Percentiles rank a stretch among this genome's conserved stretches.
Evolutionary conservation across 108 stramenopile species (phyloP).

Genomic region (Licmophora abbreviata): DNA sequence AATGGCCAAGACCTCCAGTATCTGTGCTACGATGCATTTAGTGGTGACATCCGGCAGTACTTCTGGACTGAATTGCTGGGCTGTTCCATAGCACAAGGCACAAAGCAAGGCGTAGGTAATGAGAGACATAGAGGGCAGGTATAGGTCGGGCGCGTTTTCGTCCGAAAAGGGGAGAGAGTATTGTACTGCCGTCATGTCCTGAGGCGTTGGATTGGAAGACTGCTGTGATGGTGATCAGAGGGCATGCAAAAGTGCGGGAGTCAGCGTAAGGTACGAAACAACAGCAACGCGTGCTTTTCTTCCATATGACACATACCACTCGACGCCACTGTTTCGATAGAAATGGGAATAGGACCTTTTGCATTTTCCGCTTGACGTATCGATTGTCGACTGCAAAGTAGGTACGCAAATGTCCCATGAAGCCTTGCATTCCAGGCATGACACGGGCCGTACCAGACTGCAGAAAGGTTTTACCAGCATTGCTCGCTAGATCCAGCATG

Average conservation of each 20-base stretch:
- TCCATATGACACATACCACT: too few species aligned
- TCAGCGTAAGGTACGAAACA: too few species aligned
- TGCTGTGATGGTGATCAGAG: slow-evolving; percentile 4
- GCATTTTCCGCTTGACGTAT: slow-evolving; percentile 89
- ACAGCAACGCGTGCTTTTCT: too few species aligned
- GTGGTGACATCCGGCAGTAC: slow-evolving; percentile 83
- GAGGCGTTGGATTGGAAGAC: slow-evolving; percentile 5
- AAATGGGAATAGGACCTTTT: slow-evolving; percentile 83
- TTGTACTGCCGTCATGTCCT: slow-evolving; percentile 5
- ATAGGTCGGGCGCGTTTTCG: slow-evolving; percentile 95
- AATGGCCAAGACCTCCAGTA: slow-evolving; percentile 83
- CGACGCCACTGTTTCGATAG: slow-evolving; percentile 75
- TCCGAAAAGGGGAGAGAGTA: slow-evolving; percentile 83
- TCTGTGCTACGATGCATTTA: slow-evolving; percentile 82
- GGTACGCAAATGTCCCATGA: slow-evolving; percentile 60
- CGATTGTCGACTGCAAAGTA: slow-evolving; percentile 96
- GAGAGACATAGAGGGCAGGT: slow-evolving; percentile 92
- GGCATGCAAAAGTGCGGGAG: too few species aligned
- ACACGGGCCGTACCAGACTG: slow-evolving; percentile 35
- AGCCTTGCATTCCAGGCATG: slow-evolving; percentile 71
- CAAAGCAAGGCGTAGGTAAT: slow-evolving; percentile 92
- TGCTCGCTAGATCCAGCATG: slow-evolving; percentile 45
- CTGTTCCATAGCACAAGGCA: slow-evolving; percentile 85
- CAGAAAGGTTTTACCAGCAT: slow-evolving; percentile 45
- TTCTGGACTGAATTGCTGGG: slow-evolving; percentile 85